A percentile compares a stretch with the other conserved stretches of the same genome.
These are phyloP conservation scores for Gossypium trilobum DNA, from an alignment of 441 rosid genomes.

Conservation along the genomic window DNA sequence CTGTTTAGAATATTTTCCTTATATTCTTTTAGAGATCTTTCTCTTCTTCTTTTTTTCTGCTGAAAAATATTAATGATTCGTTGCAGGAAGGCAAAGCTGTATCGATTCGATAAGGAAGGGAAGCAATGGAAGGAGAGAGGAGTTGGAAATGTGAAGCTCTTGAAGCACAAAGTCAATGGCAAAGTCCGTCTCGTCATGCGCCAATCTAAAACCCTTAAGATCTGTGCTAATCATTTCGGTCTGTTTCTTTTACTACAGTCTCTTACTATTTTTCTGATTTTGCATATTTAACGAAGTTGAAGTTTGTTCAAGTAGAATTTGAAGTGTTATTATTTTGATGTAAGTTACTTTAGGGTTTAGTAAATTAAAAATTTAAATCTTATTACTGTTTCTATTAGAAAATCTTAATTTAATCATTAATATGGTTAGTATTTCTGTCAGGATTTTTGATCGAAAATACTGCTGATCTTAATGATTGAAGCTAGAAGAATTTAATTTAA, in stretches of 20 bases:
- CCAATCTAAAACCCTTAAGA: slow-evolving; percentile 63
- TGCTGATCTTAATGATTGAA: no score
- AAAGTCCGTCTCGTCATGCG: slow-evolving; percentile 61
- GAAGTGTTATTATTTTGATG: neutral
- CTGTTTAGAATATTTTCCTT: neutral
- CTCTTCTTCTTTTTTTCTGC: neutral
- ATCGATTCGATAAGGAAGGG: slow-evolving; percentile 54
- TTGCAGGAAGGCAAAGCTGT: slow-evolving; percentile 51
- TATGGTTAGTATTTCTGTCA: no score
- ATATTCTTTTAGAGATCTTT: neutral
- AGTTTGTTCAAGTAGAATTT: neutral
- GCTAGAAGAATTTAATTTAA: no score
- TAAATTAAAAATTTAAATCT: no score
- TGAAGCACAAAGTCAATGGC: slow-evolving; percentile 44
- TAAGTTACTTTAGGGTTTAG: neutral
- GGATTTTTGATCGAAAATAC: no score
- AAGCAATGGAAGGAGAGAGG: slow-evolving; percentile 72
- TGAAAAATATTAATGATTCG: slow-evolving; percentile 2
- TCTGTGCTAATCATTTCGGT: slow-evolving; percentile 69
- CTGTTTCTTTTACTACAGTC: neutral
- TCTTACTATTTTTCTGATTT: neutral
- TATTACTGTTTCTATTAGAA: no score
- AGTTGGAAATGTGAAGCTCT: slow-evolving; percentile 45
- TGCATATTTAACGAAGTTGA: neutral
- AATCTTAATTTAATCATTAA: no score